Evolutionary conservation across 176 grass and related monocot genomes (phyloP), one percentile per base, ranked within the genome.

Genomic region (Puya raimondii): DNA sequence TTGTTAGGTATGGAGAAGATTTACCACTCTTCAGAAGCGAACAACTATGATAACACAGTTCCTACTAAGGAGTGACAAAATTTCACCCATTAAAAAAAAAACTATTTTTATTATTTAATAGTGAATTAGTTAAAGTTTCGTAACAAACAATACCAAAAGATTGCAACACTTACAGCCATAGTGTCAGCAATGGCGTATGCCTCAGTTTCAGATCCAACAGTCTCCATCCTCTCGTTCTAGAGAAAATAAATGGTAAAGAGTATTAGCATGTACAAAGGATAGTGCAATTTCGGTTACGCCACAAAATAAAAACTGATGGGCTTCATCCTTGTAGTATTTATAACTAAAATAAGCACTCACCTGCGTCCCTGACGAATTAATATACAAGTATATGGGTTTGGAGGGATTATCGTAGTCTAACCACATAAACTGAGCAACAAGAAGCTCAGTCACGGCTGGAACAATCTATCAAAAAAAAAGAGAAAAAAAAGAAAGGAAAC

Each of bases 371-470:
- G 84, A 68, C 33, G 84, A 93, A 65, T 92, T 92, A 74, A 93
- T 90, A 61, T 90, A 90, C 17, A 97, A 63, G 70, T 90, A 93
- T 68, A 97, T 90, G 59, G 92, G 94, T 78, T 90, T 97, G 11
- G 94, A 85, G 65, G 84, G 78, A 47, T 90, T 80, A 15, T 86
- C 86, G 71, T 78, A 90, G 65, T 97, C 86, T 76, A 97, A 75
- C 87, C 82, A 97, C 54, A 90, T 76, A 68, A 97, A 74, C 72
- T 97, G 94, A 70, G 84, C 82, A 67, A 82, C 78, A 79, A 92
- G 84, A 87, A 92, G 94, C 89, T 97, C 86, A 42, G 93, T 85
- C 20, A 92, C 84, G 56, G 86, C 77, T 72, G 89, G 83, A 75
- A 79, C 67, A 26, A 84, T 79, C 82, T 80, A 71, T 68, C 42